These are phyloP conservation scores for Globomyces sp. DNA, from an alignment of 371 early-diverging fungal species.

Conservation along the genomic window DNA sequence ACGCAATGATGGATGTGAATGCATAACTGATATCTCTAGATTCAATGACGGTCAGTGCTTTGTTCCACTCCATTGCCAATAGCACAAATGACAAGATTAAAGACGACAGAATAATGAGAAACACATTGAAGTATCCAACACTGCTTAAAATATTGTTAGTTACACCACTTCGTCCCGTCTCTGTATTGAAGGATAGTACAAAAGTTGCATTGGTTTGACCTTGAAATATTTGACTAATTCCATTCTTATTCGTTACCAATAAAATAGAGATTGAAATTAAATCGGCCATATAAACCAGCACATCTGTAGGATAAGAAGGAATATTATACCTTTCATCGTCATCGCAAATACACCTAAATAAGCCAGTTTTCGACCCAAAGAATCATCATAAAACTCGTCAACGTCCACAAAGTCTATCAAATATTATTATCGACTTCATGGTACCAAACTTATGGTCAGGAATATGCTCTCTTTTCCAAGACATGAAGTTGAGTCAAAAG, in stretches of 20 bases:
- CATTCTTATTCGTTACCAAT: constrained; percentile 1
- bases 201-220: background rate
- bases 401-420: constrained; percentile 63
- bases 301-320: constrained; percentile 31
- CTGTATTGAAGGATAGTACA: background rate
- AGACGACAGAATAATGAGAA: constrained; percentile 55
- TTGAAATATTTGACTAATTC: constrained; percentile 4
- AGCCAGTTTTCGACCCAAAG: constrained; percentile 37
- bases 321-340: constrained; percentile 59
- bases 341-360: constrained; percentile 64
- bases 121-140: background rate
- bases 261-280: constrained; percentile 24
- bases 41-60: constrained; percentile 60
- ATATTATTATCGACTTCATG: too few relatives aligned
- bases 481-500: background rate
- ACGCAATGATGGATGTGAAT: constrained; percentile 72
- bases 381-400: constrained; percentile 64
- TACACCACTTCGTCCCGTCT: background rate
- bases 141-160: background rate
- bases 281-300: constrained; percentile 49
- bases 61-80: constrained; percentile 67
- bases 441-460: constrained; percentile 81
- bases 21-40: constrained; percentile 75
- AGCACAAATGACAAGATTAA: constrained; percentile 68
- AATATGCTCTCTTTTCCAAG: constrained; percentile 77